phyloP scores from a whole-genome alignment of 2,329 filamentous ascomycete species.

The Neopestalotiopsis sp. region DNA sequence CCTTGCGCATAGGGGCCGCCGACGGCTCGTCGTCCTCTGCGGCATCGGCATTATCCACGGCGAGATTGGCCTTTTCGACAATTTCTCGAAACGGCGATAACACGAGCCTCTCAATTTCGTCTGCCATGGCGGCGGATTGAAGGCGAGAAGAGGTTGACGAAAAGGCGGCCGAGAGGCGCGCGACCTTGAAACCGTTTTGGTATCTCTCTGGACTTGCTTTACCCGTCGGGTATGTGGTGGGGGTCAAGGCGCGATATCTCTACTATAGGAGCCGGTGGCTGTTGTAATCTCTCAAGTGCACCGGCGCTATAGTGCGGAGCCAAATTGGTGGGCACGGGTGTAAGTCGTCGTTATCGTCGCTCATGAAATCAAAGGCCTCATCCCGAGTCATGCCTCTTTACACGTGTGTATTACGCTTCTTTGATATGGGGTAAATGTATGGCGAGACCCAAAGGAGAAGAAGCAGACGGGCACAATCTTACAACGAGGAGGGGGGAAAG shows the following conservation, averaged over 20 bases:
- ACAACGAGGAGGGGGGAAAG: not conserved
- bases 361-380: not conserved
- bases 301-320: not conserved
- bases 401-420: not conserved
- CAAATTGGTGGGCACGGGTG: not conserved
- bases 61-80: constrained; percentile 54
- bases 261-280: not conserved
- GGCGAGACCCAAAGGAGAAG: not conserved
- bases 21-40: constrained; percentile 39
- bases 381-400: not conserved
- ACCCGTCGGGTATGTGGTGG: not conserved
- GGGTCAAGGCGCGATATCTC: not conserved
- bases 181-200: not conserved
- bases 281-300: not conserved
- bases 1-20: constrained; percentile 50
- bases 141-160: not conserved
- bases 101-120: constrained; percentile 46
- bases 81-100: constrained; percentile 58
- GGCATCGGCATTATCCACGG: constrained; percentile 49
- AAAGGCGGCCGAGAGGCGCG: not conserved
- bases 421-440: not conserved
- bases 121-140: constrained; percentile 28
- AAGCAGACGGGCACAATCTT: not conserved
- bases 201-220: no score
- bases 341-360: not conserved